A percentile compares a stretch with the other conserved stretches of the same genome.
Evolutionary conservation across 164 flowering plant species (phyloP).

Genomic region (Vitis rotundifolia): DNA sequence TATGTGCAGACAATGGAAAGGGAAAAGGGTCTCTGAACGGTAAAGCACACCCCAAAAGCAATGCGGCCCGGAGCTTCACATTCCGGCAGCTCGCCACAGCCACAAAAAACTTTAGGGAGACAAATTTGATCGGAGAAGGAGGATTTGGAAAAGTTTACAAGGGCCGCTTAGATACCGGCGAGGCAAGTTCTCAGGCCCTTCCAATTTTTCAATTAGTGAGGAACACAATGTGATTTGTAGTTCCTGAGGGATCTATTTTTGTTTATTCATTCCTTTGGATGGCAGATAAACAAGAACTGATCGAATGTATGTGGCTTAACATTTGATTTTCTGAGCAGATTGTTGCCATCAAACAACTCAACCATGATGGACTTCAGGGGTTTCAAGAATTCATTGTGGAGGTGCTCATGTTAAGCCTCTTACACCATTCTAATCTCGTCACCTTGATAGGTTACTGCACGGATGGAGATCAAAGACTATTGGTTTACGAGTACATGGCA

Average conservation of each 20-base stretch:
- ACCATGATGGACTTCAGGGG: conserved; percentile 69
- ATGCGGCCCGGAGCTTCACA: conserved; percentile 57
- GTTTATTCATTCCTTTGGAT: not conserved
- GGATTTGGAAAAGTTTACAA: conserved; percentile 88
- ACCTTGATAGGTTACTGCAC: conserved; percentile 82
- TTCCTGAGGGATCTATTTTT: too few species aligned
- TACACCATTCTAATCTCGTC: conserved; percentile 85
- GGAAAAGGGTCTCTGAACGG: conserved; percentile 5
- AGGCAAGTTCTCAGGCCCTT: conserved; percentile 37
- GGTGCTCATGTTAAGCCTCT: conserved; percentile 82
- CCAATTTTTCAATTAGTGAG: not conserved
- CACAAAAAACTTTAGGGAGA: conserved; percentile 55
- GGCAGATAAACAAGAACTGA: too few species aligned
- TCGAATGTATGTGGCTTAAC: not conserved
- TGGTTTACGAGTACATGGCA: conserved; percentile 89
- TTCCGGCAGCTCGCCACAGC: conserved; percentile 70
- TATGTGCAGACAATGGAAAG: conserved; percentile 28
- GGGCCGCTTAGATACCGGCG: conserved; percentile 61
- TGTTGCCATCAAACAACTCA: conserved; percentile 69
- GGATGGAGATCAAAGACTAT: conserved; percentile 80
- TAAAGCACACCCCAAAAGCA: conserved; percentile 5
- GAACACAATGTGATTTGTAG: too few species aligned
- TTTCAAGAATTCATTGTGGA: conserved; percentile 85
- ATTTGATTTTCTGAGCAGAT: conserved; percentile 29
- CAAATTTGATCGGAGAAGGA: conserved; percentile 81